Conservation (phyloP, 1,284 basidiomycete genomes). For the Melanopsichium pennsylvanicum region DNA sequence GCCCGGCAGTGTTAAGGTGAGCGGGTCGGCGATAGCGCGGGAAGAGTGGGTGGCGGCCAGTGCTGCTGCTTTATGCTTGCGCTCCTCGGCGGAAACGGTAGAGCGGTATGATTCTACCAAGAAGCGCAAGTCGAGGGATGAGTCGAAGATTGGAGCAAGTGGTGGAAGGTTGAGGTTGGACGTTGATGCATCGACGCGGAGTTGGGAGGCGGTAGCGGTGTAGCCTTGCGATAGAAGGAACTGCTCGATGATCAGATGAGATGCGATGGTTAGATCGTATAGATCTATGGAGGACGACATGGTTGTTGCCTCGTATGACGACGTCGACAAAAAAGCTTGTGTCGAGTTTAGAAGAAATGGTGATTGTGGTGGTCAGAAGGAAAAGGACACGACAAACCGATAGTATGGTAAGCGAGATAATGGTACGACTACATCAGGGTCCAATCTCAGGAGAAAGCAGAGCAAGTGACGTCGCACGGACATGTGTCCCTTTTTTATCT, state of each 20-base stretch:
- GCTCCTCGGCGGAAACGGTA: conserved; percentile 18
- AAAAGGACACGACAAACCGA: neutral
- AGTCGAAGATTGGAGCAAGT: neutral
- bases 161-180: conserved; percentile 9
- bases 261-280: conserved; percentile 24
- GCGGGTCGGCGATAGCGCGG: conserved; percentile 19
- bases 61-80: conserved; percentile 4
- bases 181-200: conserved; percentile 25
- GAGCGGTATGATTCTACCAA: conserved; percentile 46
- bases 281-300: conserved; percentile 28
- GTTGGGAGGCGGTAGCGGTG: conserved; percentile 20
- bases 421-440: conserved; percentile 23
- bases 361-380: neutral
- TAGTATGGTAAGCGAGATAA: neutral
- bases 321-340: too few species aligned
- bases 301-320: neutral
- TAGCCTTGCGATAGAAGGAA: conserved; percentile 42
- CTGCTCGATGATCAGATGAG: conserved; percentile 42
- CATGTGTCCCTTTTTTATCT: neutral
- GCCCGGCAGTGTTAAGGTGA: conserved; percentile 29
- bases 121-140: conserved; percentile 28
- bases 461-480: neutral
- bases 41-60: conserved; percentile 19
- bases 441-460: conserved; percentile 1
- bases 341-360: too few species aligned